phyloP scores from a whole-genome alignment of 805 yeast species.

The Nakazawaea sp. region DNA sequence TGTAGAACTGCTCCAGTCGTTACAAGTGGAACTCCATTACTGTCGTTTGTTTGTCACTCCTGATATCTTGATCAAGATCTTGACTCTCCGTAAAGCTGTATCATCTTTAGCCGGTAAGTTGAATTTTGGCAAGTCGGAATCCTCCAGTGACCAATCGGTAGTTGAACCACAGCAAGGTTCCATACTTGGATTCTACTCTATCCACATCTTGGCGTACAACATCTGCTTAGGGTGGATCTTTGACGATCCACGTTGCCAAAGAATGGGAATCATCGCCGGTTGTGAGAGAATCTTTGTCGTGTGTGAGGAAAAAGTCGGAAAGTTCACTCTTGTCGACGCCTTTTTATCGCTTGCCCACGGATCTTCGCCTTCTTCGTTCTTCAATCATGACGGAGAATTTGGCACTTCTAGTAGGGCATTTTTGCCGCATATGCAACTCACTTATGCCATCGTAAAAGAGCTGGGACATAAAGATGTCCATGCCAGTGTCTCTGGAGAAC shows the following conservation, averaged over 20 bases:
- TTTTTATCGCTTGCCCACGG: conserved; percentile 71
- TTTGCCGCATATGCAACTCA: conserved; percentile 61
- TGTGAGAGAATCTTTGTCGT: conserved; percentile 67
- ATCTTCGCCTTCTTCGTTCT: conserved; percentile 38
- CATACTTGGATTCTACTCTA: conserved; percentile 33
- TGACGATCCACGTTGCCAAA: conserved; percentile 29
- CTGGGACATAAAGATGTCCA: conserved; percentile 30
- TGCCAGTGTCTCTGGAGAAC: conserved; percentile 57
- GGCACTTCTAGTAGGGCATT: conserved; percentile 53
- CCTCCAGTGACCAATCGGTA: conserved; percentile 11
- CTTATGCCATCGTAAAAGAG: conserved; percentile 28
- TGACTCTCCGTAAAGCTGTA: conserved; percentile 28
- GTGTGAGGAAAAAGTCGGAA: conserved; percentile 55
- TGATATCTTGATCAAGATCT: conserved; percentile 31
- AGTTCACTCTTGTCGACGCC: conserved; percentile 60
- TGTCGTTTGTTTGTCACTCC: conserved; percentile 56
- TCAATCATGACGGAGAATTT: conserved; percentile 37
- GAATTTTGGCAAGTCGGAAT: not conserved
- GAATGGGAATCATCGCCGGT: conserved; percentile 75
- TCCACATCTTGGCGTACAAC: conserved; percentile 55
- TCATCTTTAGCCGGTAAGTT: not conserved
- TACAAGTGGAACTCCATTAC: conserved; percentile 53
- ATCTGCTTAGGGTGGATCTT: conserved; percentile 78
- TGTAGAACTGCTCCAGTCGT: conserved; percentile 27
- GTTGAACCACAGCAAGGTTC: conserved; percentile 7